These are phyloP conservation scores for Mucor circinelloides DNA, from an alignment of 371 early-diverging fungal genomes.

Conservation along the genomic window DNA sequence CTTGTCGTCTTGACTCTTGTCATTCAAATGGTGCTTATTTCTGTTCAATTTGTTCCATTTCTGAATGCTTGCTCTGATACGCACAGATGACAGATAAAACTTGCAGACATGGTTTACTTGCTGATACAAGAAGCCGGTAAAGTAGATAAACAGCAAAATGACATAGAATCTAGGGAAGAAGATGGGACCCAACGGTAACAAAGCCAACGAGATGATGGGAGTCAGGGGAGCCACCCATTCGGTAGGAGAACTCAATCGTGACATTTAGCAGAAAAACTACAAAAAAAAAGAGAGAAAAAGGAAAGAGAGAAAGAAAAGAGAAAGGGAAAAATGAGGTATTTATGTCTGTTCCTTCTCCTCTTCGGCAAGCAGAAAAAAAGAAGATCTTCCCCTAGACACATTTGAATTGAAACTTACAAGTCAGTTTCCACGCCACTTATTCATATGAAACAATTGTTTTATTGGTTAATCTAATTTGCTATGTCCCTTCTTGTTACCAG, in stretches of 20 bases:
- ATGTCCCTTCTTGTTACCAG: constrained; percentile 16
- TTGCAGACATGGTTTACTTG: constrained; percentile 54
- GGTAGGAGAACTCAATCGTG: constrained; percentile 37
- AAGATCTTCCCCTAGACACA: background rate
- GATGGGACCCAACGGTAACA: constrained; percentile 48
- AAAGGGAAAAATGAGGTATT: background rate
- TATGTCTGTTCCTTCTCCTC: background rate
- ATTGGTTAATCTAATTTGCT: constrained; percentile 16
- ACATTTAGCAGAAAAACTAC: constrained; percentile 13
- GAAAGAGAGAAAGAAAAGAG: constrained; percentile 4
- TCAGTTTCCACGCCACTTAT: background rate
- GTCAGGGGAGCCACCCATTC: constrained; percentile 55
- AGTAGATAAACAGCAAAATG: constrained; percentile 42
- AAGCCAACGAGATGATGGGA: constrained; percentile 39
- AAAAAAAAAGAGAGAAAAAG: constrained; percentile 3
- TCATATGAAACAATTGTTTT: background rate
- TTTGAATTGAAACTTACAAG: background rate
- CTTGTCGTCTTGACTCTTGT: constrained; percentile 19
- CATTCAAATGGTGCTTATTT: background rate
- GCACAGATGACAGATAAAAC: constrained; percentile 38
- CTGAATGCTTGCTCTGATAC: constrained; percentile 34
- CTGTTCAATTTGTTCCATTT: constrained; percentile 31
- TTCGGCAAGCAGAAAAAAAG: background rate
- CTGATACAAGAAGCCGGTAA: constrained; percentile 44
- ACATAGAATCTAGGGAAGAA: constrained; percentile 47